Percentiles rank a stretch among this genome's conserved stretches.
Conservation (phyloP, 805 yeast species). For the Myxozyma geophila region DNA sequence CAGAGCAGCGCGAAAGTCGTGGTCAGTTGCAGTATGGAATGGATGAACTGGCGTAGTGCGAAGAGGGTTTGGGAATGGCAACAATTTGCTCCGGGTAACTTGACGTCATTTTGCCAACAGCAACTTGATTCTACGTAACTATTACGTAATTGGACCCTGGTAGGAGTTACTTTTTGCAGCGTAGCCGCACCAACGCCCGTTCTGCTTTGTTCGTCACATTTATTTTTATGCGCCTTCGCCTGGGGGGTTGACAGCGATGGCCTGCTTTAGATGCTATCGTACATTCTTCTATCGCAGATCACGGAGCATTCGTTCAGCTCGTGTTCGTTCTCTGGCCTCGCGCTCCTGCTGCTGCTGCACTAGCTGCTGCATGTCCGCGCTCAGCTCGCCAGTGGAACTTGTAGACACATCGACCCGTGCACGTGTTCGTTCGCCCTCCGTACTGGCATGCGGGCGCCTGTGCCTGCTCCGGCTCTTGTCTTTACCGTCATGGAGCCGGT, state of each 20-base stretch:
- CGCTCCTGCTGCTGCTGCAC: constrained; percentile 20
- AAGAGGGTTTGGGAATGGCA: background rate
- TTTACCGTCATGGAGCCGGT: background rate
- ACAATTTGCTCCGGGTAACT: background rate
- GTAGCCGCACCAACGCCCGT: too few species aligned
- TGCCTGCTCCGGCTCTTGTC: constrained; percentile 7
- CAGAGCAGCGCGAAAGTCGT: background rate
- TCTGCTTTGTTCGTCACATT: too few species aligned
- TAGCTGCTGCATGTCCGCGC: constrained; percentile 13
- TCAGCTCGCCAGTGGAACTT: background rate
- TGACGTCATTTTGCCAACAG: background rate
- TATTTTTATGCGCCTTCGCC: too few species aligned
- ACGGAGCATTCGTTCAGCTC: constrained; percentile 15
- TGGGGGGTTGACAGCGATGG: too few species aligned
- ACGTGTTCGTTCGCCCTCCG: too few species aligned
- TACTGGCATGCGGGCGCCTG: background rate
- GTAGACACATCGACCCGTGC: background rate
- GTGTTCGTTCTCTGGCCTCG: constrained; percentile 17
- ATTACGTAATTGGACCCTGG: too few species aligned
- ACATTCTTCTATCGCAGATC: background rate
- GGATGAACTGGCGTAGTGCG: background rate
- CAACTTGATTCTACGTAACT: too few species aligned
- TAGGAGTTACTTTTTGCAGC: too few species aligned
- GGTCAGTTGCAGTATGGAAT: background rate
- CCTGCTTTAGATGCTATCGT: too few species aligned